Evolutionary conservation across 1,284 basidiomycete species (phyloP).

Genomic region (Laetiporus sulphureus): DNA sequence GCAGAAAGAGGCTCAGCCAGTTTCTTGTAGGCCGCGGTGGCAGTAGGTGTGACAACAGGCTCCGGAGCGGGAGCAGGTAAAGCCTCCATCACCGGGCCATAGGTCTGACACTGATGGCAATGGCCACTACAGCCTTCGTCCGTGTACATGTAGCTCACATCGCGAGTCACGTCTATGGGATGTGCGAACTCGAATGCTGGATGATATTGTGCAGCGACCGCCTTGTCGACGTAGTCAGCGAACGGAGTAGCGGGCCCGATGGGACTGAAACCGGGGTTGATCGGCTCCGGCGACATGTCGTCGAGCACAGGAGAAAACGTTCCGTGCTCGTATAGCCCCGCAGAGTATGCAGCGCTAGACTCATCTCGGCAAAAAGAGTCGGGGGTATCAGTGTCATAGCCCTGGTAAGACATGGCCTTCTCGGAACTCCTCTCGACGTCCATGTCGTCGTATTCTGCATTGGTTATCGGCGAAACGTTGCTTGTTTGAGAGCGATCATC

Average conservation of each 20-base stretch:
- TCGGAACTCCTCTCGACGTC: conserved; percentile 19
- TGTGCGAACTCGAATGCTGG: conserved; percentile 8
- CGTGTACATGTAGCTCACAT: conserved; percentile 14
- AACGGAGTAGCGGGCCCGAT: conserved; percentile 69
- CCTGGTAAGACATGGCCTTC: conserved; percentile 9
- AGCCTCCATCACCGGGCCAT: conserved; percentile 14
- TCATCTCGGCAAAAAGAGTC: conserved; percentile 9
- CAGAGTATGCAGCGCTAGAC: conserved; percentile 5
- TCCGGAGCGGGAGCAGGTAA: conserved; percentile 27
- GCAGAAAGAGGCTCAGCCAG: conserved; percentile 69
- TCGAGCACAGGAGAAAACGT: conserved; percentile 59
- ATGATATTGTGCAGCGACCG: conserved; percentile 37
- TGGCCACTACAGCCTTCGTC: conserved; percentile 21
- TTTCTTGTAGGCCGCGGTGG: conserved; percentile 57
- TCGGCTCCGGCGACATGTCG: conserved; percentile 54
- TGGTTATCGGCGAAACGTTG: conserved; percentile 21
- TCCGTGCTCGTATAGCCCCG: conserved; percentile 34
- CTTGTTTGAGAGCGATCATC: conserved; percentile 15
- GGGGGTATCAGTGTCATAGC: conserved; percentile 10
- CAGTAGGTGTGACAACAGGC: conserved; percentile 40
- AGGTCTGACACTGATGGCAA: conserved; percentile 23
- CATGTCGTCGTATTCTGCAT: conserved; percentile 24
- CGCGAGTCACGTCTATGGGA: conserved; percentile 13
- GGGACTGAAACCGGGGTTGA: conserved; percentile 56
- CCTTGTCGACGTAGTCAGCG: conserved; percentile 66